Evolutionary conservation across 176 grass and related monocot genomes (phyloP).

Genomic region (Panicum miliaceum): DNA sequence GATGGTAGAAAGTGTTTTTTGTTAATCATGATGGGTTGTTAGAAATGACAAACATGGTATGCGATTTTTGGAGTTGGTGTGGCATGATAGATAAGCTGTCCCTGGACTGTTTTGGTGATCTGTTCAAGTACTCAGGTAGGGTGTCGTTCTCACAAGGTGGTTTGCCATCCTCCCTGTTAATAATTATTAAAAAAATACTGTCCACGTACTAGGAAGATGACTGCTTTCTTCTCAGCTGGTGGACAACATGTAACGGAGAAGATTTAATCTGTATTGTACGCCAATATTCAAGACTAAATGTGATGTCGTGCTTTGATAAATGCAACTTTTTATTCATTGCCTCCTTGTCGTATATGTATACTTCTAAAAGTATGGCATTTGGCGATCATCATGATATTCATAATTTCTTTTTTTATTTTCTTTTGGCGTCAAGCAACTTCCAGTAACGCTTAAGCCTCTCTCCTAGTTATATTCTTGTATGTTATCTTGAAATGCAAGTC

Average conservation of each 20-base stretch:
- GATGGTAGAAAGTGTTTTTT: slow-evolving; percentile 31
- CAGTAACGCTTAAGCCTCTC: not conserved
- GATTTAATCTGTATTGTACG: slow-evolving; percentile 8
- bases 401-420: slow-evolving; percentile 16
- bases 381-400: not conserved
- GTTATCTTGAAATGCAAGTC: not conserved
- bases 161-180: slow-evolving; percentile 33
- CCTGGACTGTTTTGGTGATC: slow-evolving; percentile 42
- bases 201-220: slow-evolving; percentile 37
- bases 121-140: slow-evolving; percentile 53
- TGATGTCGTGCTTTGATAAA: slow-evolving; percentile 20
- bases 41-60: slow-evolving; percentile 40
- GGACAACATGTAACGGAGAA: slow-evolving; percentile 4
- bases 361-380: slow-evolving; percentile 24
- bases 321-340: slow-evolving; percentile 2
- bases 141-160: slow-evolving; percentile 46
- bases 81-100: slow-evolving; percentile 49
- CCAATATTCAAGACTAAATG: not conserved
- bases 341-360: slow-evolving; percentile 11
- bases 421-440: slow-evolving; percentile 8
- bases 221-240: slow-evolving; percentile 30
- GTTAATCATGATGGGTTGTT: slow-evolving; percentile 48
- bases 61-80: slow-evolving; percentile 48
- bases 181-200: slow-evolving; percentile 34
- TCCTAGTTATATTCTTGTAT: slow-evolving; percentile 21